phyloP scores from a whole-genome alignment of 805 yeast species.

The Sugiyamaella floridensis region DNA sequence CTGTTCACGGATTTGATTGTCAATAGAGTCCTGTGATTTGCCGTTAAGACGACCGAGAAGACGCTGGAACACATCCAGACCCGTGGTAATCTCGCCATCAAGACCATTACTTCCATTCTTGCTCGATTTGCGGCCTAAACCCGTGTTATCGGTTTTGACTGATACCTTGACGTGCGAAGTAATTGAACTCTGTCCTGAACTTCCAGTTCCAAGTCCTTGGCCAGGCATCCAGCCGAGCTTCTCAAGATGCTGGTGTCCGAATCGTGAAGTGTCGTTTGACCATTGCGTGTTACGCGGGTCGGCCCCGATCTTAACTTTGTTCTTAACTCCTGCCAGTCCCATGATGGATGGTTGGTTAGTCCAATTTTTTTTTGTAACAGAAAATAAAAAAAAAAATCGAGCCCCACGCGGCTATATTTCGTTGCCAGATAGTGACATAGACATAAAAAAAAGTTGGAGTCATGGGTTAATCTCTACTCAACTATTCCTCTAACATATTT shows the following conservation, averaged over 20 bases:
- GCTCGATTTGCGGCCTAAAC: slow-evolving; percentile 69
- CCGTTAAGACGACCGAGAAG: slow-evolving; percentile 86
- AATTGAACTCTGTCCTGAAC: slow-evolving; percentile 42
- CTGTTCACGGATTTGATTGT: slow-evolving; percentile 50
- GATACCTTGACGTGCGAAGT: slow-evolving; percentile 79
- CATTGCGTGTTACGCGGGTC: slow-evolving; percentile 94
- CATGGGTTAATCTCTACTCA: too few relatives aligned
- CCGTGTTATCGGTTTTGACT: slow-evolving; percentile 74
- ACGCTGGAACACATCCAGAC: slow-evolving; percentile 88
- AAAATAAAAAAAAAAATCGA: slow-evolving; percentile 14
- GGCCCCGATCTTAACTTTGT: slow-evolving; percentile 75
- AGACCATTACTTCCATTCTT: slow-evolving; percentile 41
- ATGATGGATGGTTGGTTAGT: slow-evolving; percentile 12
- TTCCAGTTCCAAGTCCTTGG: slow-evolving; percentile 63
- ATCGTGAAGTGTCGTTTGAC: slow-evolving; percentile 67
- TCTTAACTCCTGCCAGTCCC: slow-evolving; percentile 54
- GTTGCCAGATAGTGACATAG: too few relatives aligned
- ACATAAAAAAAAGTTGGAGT: too few relatives aligned
- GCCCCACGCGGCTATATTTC: neutral
- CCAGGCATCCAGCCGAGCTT: slow-evolving; percentile 93
- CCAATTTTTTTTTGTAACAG: neutral
- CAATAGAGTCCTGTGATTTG: slow-evolving; percentile 54
- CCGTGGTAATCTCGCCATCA: slow-evolving; percentile 74
- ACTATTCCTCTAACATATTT: neutral
- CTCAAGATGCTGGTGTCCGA: slow-evolving; percentile 80